phyloP scores from a whole-genome alignment of 306 rosid species.

The Ceratonia siliqua region DNA sequence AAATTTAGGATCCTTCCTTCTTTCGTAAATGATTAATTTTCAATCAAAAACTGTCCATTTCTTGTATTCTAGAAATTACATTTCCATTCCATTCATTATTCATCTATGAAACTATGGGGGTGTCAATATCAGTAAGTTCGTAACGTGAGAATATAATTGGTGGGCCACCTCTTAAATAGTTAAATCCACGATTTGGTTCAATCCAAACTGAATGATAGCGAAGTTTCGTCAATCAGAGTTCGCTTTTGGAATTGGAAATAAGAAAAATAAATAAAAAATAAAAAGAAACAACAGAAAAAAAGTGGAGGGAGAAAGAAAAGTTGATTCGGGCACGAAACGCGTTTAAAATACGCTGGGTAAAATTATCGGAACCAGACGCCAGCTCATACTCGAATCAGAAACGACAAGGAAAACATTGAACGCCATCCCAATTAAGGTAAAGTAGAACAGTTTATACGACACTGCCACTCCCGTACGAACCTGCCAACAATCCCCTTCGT shows the following conservation, averaged over 20 bases:
- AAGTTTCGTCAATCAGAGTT: background rate
- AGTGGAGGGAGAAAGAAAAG: constrained; percentile 2
- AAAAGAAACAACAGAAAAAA: no score
- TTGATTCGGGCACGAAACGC: constrained; percentile 36
- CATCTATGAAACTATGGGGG: background rate
- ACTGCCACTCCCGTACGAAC: no score
- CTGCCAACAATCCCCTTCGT: no score
- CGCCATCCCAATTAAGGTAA: background rate
- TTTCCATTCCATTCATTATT: no score
- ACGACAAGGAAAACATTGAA: background rate
- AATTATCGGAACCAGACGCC: no score
- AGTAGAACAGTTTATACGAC: background rate
- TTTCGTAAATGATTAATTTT: no score
- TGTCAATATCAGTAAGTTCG: background rate
- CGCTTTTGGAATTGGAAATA: no score
- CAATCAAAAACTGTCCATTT: no score
- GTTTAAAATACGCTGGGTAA: background rate
- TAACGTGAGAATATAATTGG: background rate
- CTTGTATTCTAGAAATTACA: no score
- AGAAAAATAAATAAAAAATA: no score
- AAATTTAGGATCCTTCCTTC: no score
- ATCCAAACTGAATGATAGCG: background rate
- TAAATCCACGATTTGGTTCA: background rate
- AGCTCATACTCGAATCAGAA: constrained; percentile 2
- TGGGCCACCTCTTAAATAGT: background rate